Conservation (phyloP, 768 basidiomycete species). For the Trametes meyenii region DNA sequence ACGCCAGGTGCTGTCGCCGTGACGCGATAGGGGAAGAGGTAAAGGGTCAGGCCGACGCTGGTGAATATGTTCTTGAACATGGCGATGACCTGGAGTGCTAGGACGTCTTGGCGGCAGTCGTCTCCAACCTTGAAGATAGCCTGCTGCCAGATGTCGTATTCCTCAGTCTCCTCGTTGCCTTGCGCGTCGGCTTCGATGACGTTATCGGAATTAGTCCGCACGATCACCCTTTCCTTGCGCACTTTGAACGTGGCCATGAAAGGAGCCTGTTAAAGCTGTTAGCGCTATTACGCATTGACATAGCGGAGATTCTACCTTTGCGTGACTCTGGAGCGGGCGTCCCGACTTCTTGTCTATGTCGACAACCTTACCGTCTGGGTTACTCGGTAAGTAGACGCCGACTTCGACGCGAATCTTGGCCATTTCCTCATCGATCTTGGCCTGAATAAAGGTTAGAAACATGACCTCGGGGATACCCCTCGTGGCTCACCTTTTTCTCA, state of each 20-base stretch:
- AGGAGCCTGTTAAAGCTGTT: slow-evolving; percentile 66
- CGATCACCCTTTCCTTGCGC: slow-evolving; percentile 74
- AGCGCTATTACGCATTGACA: not conserved
- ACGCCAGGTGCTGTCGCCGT: slow-evolving; percentile 97
- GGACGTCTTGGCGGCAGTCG: slow-evolving; percentile 97
- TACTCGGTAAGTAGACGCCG: slow-evolving; percentile 97
- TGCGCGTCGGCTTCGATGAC: slow-evolving; percentile 65
- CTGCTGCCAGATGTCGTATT: slow-evolving; percentile 93
- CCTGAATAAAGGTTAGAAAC: slow-evolving; percentile 48
- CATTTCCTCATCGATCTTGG: slow-evolving; percentile 99
- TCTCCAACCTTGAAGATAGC: slow-evolving; percentile 99
- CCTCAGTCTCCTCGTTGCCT: slow-evolving; percentile 50
- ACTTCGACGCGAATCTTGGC: slow-evolving; percentile 89
- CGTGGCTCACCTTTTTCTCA: slow-evolving; percentile 82
- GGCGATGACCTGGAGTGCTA: slow-evolving; percentile 95
- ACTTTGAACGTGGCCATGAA: slow-evolving; percentile 99
- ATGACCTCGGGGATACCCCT: not conserved
- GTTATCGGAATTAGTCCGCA: slow-evolving; percentile 73
- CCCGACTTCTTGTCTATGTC: slow-evolving; percentile 98
- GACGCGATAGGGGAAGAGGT: slow-evolving; percentile 95
- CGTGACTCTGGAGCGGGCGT: slow-evolving; percentile 94
- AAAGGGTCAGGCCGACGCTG: slow-evolving; percentile 83
- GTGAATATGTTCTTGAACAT: slow-evolving; percentile 99
- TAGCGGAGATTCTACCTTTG: slow-evolving; percentile 63
- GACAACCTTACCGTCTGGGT: slow-evolving; percentile 95